Percentiles rank a stretch among this genome's conserved stretches.
phyloP scores from a whole-genome alignment of 108 stramenopile species.

The Skeletonema potamos region DNA sequence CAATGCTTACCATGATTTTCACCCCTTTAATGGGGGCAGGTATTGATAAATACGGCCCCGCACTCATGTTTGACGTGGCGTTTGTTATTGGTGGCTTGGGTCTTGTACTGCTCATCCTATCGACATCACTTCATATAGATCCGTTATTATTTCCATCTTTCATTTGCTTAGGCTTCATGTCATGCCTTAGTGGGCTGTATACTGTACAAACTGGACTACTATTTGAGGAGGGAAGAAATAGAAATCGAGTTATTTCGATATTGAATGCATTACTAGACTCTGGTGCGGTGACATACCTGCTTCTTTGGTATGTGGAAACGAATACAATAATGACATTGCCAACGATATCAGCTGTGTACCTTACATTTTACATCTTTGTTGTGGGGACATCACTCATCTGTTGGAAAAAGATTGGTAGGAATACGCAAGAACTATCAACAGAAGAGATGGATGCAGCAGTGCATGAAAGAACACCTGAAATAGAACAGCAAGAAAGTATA shows the following conservation, averaged over 20 bases:
- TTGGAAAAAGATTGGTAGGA: slow-evolving; percentile 18
- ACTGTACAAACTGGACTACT: slow-evolving; percentile 29
- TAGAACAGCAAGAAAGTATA: neutral
- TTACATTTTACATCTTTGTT: slow-evolving; percentile 12
- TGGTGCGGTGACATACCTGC: slow-evolving; percentile 41
- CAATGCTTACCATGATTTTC: slow-evolving; percentile 15
- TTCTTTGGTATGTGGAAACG: slow-evolving; percentile 31
- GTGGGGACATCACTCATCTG: slow-evolving; percentile 14
- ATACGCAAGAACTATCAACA: neutral
- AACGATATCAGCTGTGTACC: slow-evolving; percentile 10
- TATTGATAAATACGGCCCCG: slow-evolving; percentile 27
- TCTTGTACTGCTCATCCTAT: slow-evolving; percentile 3
- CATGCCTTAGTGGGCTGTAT: slow-evolving; percentile 1
- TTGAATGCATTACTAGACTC: slow-evolving; percentile 55
- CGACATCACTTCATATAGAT: slow-evolving; percentile 8
- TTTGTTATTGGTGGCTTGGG: slow-evolving; percentile 6
- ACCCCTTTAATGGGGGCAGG: slow-evolving; percentile 25
- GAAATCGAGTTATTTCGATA: slow-evolving; percentile 36
- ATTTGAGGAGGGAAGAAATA: slow-evolving; percentile 1
- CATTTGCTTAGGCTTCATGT: slow-evolving; percentile 18
- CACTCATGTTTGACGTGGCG: neutral
- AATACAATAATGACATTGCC: neutral
- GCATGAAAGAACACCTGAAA: slow-evolving; percentile 1
- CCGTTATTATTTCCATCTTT: slow-evolving; percentile 19
- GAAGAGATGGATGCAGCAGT: neutral